phyloP scores from a whole-genome alignment of 1,284 basidiomycete genomes.

The Microbotryum saponariae region DNA sequence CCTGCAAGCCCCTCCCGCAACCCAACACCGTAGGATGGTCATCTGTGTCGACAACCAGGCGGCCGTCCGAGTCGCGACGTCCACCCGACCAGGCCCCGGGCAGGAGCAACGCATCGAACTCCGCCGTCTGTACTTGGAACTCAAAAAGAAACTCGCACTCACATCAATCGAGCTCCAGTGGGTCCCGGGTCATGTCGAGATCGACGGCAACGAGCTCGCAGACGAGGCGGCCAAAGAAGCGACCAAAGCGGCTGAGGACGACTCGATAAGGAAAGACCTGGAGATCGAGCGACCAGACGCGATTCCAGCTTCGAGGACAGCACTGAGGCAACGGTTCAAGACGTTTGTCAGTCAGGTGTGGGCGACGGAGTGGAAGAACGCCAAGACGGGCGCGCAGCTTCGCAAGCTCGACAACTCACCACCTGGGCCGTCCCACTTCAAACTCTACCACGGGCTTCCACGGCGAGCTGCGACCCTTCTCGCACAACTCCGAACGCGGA shows the following conservation, averaged over 20 bases:
- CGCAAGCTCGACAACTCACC: too few relatives aligned
- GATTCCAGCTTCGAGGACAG: too few relatives aligned
- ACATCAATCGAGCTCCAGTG: slow-evolving; percentile 1
- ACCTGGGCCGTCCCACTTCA: too few relatives aligned
- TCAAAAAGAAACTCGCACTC: not conserved
- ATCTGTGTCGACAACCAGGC: not conserved
- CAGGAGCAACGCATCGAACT: not conserved
- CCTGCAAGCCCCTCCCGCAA: not conserved
- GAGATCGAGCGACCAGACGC: too few relatives aligned
- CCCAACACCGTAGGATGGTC: not conserved
- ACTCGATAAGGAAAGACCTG: not conserved
- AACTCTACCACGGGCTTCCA: too few relatives aligned
- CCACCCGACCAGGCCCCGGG: not conserved
- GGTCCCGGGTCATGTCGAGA: slow-evolving; percentile 10
- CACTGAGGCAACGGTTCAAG: too few relatives aligned
- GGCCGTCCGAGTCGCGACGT: not conserved
- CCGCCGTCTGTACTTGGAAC: not conserved
- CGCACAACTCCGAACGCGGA: too few relatives aligned
- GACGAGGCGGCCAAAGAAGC: slow-evolving; percentile 8
- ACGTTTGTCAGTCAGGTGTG: too few relatives aligned
- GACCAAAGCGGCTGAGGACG: not conserved
- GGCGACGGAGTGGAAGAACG: too few relatives aligned
- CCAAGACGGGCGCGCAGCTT: too few relatives aligned
- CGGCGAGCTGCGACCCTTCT: too few relatives aligned
- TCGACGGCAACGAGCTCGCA: slow-evolving; percentile 8